phyloP scores from a whole-genome alignment of 164 flowering plant species.

The Aristolochia californica region DNA sequence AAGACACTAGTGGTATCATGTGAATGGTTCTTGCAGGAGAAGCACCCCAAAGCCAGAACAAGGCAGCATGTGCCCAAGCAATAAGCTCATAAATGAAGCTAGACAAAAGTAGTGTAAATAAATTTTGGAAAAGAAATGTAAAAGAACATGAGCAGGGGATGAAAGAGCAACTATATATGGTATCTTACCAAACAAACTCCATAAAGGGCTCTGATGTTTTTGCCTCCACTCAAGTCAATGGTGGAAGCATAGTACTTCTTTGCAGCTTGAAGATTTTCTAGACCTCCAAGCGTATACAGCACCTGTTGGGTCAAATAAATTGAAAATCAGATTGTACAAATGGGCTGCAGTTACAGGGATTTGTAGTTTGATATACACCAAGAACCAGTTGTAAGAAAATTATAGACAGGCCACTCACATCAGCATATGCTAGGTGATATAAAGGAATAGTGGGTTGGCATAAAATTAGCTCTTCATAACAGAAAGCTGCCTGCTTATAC shows the following conservation, averaged over 20 bases:
- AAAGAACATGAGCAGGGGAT: neutral
- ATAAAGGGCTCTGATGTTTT: conserved; percentile 70
- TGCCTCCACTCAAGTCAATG: conserved; percentile 84
- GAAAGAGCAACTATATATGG: neutral
- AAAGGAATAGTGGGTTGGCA: conserved; percentile 74
- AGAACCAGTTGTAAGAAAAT: neutral
- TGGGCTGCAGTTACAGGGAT: neutral
- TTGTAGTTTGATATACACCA: too few relatives aligned
- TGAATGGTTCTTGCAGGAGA: neutral
- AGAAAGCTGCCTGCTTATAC: conserved; percentile 98
- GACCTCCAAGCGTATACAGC: conserved; percentile 88
- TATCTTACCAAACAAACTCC: conserved; percentile 83
- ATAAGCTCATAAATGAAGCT: neutral
- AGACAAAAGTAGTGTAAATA: neutral
- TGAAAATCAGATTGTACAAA: too few relatives aligned
- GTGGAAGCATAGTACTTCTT: conserved; percentile 91
- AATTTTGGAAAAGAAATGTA: neutral
- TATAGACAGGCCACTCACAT: conserved; percentile 39
- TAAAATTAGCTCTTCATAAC: conserved; percentile 88
- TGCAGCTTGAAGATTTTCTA: conserved; percentile 77
- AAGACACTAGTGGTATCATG: neutral
- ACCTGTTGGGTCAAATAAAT: conserved; percentile 29
- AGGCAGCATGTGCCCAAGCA: too few relatives aligned
- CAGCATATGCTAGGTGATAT: conserved; percentile 91
- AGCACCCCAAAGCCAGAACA: too few relatives aligned